Evolutionary conservation across 108 stramenopile species (phyloP), one percentile per base, ranked within the genome.

Genomic region (Parmales sp.): DNA sequence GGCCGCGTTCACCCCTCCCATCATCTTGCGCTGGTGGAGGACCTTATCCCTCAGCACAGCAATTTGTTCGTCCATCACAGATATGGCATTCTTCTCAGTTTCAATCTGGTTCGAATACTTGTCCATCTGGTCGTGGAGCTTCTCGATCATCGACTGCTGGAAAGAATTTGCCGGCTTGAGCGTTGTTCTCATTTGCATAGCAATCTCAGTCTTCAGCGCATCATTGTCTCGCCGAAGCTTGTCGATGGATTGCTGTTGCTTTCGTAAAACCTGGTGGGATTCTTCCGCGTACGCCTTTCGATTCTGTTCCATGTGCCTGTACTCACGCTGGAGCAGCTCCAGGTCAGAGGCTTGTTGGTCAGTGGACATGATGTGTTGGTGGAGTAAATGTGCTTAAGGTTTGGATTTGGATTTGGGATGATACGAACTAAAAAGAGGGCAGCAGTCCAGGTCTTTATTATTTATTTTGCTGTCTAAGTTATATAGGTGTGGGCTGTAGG

Each of bases 221-320:
- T 88, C 82, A 67, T 90, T 89, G 50, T 83, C 81, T 29, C 78
- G 78, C 26, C 83, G 79, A 38, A 88, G 67, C 72, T 86, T 89
- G 48, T 83, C 76, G 50, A 87, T 83, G 1, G 84, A 80, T 38
- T 78, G 72, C 65, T 88, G 87, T 54, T 91, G 90, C 75, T 84
- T 83, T 36, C 89, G 82, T 13, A 91, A 75, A 16, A 90, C 80
- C 68, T 83, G 71, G 18, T 78, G 69, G 34, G 79, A 73, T 64
- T 91, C 87, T 36, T 90, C 87, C 0, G 87, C 87, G 69, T 89
- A 88, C 19, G 90, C 80, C 37, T 85, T 83, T 22, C 90, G 82
- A 70, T 91, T 89, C 9, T 83, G 78, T 74, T 92, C 88, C 89
- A 92, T 90, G 77, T 89, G 79, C 2, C 83, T 77, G 60, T 92